phyloP scores from a whole-genome alignment of 1,284 basidiomycete genomes.

The Rhodotorula sp. region DNA sequence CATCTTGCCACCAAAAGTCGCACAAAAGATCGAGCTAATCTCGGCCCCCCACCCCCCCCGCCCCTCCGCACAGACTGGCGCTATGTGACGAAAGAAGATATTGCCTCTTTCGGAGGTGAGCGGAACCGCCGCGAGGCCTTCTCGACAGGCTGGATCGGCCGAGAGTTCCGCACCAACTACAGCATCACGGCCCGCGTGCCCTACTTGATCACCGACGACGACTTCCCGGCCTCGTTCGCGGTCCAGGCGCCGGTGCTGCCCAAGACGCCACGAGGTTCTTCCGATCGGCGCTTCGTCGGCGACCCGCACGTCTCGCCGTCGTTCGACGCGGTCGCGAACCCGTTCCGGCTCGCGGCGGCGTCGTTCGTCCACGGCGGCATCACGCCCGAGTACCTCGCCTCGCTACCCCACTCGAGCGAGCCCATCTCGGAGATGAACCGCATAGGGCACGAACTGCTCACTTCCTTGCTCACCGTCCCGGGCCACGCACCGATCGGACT shows the following conservation, averaged over 20 bases:
- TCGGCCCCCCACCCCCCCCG: no score
- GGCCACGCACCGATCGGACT: constrained; percentile 54
- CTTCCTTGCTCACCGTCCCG: constrained; percentile 57
- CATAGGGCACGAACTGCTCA: constrained; percentile 26
- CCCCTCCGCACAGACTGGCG: constrained; percentile 46
- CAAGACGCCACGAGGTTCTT: constrained; percentile 58
- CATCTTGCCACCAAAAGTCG: not conserved
- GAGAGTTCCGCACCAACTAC: constrained; percentile 83
- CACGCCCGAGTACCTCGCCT: constrained; percentile 37
- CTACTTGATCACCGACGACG: constrained; percentile 3
- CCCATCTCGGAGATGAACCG: constrained; percentile 36
- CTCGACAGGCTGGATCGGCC: constrained; percentile 69
- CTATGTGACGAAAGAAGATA: constrained; percentile 52
- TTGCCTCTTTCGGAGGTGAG: constrained; percentile 44
- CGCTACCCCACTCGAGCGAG: constrained; percentile 48
- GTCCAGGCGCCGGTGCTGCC: constrained; percentile 56
- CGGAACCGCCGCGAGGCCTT: constrained; percentile 63
- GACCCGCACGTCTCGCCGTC: constrained; percentile 51
- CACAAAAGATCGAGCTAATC: no score
- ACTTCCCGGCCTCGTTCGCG: constrained; percentile 6
- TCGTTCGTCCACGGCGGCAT: constrained; percentile 67
- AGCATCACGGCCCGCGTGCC: constrained; percentile 73
- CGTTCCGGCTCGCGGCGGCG: constrained; percentile 67
- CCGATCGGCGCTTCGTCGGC: constrained; percentile 52
- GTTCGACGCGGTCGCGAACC: constrained; percentile 40